A percentile compares a stretch with the other conserved stretches of the same genome.
Evolutionary conservation across 2,329 filamentous ascomycete species (phyloP).

Genomic region (Pestalotiopsis sp.): DNA sequence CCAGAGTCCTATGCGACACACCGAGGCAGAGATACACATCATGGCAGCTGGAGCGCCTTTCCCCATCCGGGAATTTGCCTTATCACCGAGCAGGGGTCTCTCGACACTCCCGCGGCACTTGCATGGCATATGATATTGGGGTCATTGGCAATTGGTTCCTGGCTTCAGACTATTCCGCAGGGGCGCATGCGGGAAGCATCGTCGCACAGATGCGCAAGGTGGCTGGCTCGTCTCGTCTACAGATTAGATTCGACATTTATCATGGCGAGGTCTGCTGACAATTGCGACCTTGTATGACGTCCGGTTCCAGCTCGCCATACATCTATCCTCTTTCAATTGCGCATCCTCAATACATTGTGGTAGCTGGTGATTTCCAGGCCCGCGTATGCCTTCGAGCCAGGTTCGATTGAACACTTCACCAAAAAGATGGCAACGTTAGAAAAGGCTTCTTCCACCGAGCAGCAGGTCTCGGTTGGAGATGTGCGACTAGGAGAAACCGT

Average conservation of each 20-base stretch:
- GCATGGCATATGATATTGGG: not conserved
- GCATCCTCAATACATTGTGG: not conserved
- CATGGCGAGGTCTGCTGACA: not conserved
- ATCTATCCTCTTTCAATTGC: not conserved
- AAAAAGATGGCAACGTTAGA: not conserved
- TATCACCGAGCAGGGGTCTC: not conserved
- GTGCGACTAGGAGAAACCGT: constrained; percentile 19
- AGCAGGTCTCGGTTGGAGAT: constrained; percentile 23
- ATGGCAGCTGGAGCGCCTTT: not conserved
- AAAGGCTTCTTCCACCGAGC: not conserved
- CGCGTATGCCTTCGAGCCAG: not conserved
- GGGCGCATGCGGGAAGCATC: not conserved
- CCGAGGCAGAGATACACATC: not conserved
- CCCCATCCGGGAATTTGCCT: not conserved
- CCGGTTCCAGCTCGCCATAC: not conserved
- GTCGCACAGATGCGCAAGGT: not conserved
- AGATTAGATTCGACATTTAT: not conserved
- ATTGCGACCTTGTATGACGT: not conserved
- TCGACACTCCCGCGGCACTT: not conserved
- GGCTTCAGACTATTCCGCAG: not conserved
- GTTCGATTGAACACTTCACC: not conserved
- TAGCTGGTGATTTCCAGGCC: not conserved
- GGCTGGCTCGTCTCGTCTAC: not conserved
- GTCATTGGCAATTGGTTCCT: not conserved
- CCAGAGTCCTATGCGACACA: not conserved